These are phyloP conservation scores for Backusella westeae DNA, from an alignment of 192 early-diverging fungal species.

Conservation along the genomic window DNA sequence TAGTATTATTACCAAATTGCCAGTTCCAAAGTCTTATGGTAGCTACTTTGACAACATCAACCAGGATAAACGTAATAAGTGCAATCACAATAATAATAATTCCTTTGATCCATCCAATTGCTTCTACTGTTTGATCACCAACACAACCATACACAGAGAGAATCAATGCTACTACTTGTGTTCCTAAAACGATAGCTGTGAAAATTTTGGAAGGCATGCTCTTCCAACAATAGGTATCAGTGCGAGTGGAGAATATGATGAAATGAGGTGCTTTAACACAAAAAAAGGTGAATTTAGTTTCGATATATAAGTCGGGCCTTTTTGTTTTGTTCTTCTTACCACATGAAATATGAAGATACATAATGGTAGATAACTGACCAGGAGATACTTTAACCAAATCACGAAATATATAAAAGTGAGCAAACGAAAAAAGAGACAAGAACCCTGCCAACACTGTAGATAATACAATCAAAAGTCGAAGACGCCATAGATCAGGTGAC, in stretches of 20 bases:
- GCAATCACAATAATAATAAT: slow-evolving; percentile 53
- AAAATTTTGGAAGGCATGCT: slow-evolving; percentile 55
- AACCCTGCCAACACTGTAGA: slow-evolving; percentile 59
- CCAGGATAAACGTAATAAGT: slow-evolving; percentile 50
- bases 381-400: slow-evolving; percentile 24
- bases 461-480: slow-evolving; percentile 64
- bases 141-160: slow-evolving; percentile 48
- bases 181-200: slow-evolving; percentile 57
- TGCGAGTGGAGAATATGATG: slow-evolving; percentile 71
- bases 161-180: slow-evolving; percentile 67
- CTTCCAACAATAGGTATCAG: slow-evolving; percentile 63
- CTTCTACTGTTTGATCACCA: slow-evolving; percentile 29
- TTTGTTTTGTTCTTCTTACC: slow-evolving; percentile 15
- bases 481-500: slow-evolving; percentile 70
- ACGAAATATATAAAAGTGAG: slow-evolving; percentile 61
- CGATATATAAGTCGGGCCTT: background rate
- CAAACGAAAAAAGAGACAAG: slow-evolving; percentile 63
- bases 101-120: slow-evolving; percentile 48
- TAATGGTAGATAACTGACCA: slow-evolving; percentile 58
- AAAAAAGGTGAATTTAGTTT: background rate
- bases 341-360: slow-evolving; percentile 75
- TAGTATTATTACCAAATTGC: background rate
- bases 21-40: slow-evolving; percentile 5
- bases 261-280: slow-evolving; percentile 58
- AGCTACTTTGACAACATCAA: slow-evolving; percentile 67